These are phyloP conservation scores for Pythium periplocum DNA, from an alignment of 352 stramenopile species.

Conservation along the genomic window DNA sequence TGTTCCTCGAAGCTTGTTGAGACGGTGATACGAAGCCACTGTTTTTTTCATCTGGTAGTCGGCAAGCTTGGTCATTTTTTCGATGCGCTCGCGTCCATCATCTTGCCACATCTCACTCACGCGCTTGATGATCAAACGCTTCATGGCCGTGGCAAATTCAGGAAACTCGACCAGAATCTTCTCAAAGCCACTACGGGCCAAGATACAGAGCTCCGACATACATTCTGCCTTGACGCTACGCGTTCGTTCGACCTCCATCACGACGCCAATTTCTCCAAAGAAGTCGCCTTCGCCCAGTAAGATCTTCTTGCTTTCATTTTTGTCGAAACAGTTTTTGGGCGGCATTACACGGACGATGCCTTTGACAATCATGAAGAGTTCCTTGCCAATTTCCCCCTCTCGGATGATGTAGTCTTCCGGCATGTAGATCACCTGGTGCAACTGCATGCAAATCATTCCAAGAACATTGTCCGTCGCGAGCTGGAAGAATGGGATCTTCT, in stretches of 20 bases:
- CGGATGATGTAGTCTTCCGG: conserved; percentile 55
- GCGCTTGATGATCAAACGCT: conserved; percentile 64
- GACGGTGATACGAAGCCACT: conserved; percentile 21
- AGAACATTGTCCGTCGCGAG: conserved; percentile 50
- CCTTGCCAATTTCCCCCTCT: conserved; percentile 59
- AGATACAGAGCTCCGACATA: conserved; percentile 60
- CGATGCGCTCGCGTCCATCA: conserved; percentile 32
- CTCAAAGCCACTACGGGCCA: conserved; percentile 54
- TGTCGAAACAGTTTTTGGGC: conserved; percentile 19
- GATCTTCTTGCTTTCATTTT: conserved; percentile 31
- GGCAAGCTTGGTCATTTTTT: conserved; percentile 60
- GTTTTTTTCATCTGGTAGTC: conserved; percentile 64
- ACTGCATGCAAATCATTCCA: conserved; percentile 68
- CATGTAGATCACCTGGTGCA: conserved; percentile 66
- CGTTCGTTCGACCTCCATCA: conserved; percentile 66
- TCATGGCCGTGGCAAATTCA: conserved; percentile 66
- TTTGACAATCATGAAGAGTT: conserved; percentile 74
- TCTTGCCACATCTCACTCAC: conserved; percentile 57
- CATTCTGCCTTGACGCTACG: conserved; percentile 57
- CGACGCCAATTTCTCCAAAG: conserved; percentile 59
- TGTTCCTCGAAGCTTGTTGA: conserved; percentile 12
- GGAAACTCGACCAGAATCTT: conserved; percentile 69
- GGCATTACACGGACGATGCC: conserved; percentile 55
- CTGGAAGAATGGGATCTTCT: conserved; percentile 71
- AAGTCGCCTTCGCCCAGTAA: conserved; percentile 60